Evolutionary conservation across 441 rosid species (phyloP).

Genomic region (Gossypium lobatum): DNA sequence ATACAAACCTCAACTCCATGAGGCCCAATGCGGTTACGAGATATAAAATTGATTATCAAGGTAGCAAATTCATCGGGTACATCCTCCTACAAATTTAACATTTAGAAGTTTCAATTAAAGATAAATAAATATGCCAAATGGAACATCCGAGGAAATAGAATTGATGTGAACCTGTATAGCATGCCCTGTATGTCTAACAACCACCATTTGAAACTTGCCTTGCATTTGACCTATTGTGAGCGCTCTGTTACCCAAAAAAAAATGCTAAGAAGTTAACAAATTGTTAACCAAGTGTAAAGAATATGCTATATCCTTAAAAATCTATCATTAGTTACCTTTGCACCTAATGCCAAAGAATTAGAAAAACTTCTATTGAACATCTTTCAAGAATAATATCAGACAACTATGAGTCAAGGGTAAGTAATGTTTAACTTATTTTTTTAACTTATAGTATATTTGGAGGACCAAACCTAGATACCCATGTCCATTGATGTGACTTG

Average conservation of each 20-base stretch:
- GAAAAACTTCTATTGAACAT: neutral
- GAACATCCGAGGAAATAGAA: neutral
- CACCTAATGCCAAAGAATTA: neutral
- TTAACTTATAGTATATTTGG: neutral
- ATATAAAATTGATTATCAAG: slow-evolving; percentile 54
- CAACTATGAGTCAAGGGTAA: neutral
- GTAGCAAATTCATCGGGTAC: slow-evolving; percentile 83
- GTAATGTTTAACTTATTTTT: neutral
- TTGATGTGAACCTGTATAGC: slow-evolving; percentile 73
- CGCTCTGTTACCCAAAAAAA: slow-evolving; percentile 38
- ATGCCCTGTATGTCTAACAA: slow-evolving; percentile 92
- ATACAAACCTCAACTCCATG: slow-evolving; percentile 73
- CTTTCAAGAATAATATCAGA: neutral
- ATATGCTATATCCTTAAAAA: neutral
- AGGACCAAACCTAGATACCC: neutral
- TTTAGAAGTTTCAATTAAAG: neutral
- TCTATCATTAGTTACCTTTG: neutral
- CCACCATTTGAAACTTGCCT: slow-evolving; percentile 99
- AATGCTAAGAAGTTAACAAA: slow-evolving; percentile 7
- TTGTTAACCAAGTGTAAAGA: neutral
- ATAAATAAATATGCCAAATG: neutral
- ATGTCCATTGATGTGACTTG: neutral
- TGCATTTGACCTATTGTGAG: slow-evolving; percentile 98
- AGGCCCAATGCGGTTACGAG: slow-evolving; percentile 81
- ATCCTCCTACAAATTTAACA: slow-evolving; percentile 58